Percentiles rank a stretch among this genome's conserved stretches.
Evolutionary conservation across 202 grass and related monocot species (phyloP).

Genomic region (Schoenoplectus triqueter): DNA sequence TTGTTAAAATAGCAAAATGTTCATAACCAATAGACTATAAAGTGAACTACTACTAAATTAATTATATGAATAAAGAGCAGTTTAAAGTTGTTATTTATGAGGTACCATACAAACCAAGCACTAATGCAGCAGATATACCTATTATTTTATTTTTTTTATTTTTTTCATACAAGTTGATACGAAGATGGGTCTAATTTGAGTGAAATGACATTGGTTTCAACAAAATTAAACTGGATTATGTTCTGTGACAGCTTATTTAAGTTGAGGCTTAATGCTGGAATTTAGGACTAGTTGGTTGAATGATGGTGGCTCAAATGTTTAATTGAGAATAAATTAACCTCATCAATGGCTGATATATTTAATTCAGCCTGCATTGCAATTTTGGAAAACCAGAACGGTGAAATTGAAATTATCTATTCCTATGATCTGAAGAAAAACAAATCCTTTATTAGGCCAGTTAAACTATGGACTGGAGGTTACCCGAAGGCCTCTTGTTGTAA

Average conservation of each 20-base stretch:
- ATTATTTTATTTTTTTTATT: too few species aligned
- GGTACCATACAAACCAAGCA: background rate
- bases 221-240: background rate
- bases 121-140: background rate
- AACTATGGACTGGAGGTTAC: background rate
- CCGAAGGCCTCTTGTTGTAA: background rate
- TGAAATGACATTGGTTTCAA: slow-evolving; percentile 1
- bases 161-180: background rate
- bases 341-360: background rate
- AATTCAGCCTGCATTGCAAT: background rate
- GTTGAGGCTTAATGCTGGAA: slow-evolving; percentile 2
- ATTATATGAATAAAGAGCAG: background rate
- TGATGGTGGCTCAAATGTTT: background rate
- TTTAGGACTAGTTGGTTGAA: background rate
- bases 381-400: background rate
- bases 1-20: background rate
- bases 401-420: background rate
- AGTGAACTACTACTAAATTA: background rate
- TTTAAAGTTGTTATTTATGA: background rate
- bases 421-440: background rate
- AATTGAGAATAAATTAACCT: background rate
- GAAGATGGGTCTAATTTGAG: background rate
- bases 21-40: background rate
- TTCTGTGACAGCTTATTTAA: background rate
- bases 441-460: background rate